Evolutionary conservation across 352 stramenopile species (phyloP), one percentile per base, ranked within the genome.

Genomic region (Aphanomyces cochlioides): DNA sequence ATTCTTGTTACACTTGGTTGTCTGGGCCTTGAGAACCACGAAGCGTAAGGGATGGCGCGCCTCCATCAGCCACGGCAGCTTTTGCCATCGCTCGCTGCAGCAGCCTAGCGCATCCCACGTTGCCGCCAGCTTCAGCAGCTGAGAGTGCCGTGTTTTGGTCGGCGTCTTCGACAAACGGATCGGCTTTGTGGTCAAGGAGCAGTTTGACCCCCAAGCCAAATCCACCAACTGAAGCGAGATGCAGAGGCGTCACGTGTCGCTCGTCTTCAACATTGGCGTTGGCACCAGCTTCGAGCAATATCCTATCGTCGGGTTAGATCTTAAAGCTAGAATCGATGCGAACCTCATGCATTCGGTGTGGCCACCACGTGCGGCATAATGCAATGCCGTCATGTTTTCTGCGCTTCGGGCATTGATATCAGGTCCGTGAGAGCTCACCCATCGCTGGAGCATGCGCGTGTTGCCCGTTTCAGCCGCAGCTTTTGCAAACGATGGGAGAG

Each of bases 41-140:
- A 15, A 67, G 59, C 5, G 59, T 67, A 17, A 67, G 38, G 17
- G 59, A 67, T 13, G 67, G 15, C 15, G 43, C 61, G 17, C 61
- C 64, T 39, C 80, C 75, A 15, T 90, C 79, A 56, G 77, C 72
- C 34, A 90, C 75, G 0, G 82, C 76, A 0, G 83, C 79, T 60
- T 90, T 90, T 57, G 85, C 85, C 85, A 93, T 93, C 1, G 81
- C 78, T 53, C 85, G 82, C 74, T 93, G 85, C 65, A 93, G 63
- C 37, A 93, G 65, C 2, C 85, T 70, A 5, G 84, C 80, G 45
- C 85, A 93, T 57, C 85, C 85, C 37, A 93, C 82, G 66, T 93
- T 93, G 21, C 84, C 85, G 48, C 82, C 87, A 41, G 86, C 73
- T 66, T 93, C 85, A 8, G 85, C 85, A 39, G 90, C 80, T 56